These are phyloP conservation scores for Neurospora crassa DNA, from an alignment of 2,329 filamentous ascomycete species.

Conservation along the genomic window DNA sequence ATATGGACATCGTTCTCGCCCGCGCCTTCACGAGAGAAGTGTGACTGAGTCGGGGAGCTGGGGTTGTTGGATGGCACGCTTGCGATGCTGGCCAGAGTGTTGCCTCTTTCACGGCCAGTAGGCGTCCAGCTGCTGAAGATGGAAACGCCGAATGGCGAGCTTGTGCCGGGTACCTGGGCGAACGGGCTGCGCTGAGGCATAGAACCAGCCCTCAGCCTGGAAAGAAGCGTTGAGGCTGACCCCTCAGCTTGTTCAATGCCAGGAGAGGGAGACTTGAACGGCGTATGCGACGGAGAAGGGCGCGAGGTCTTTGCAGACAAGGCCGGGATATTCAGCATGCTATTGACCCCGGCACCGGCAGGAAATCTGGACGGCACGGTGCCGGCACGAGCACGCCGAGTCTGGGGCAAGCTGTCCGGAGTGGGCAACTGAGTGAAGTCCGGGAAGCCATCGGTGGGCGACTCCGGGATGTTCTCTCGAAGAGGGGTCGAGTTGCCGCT, in stretches of 20 bases:
- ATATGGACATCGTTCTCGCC: conserved; percentile 79
- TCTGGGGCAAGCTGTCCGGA: conserved; percentile 55
- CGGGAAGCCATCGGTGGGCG: conserved; percentile 89
- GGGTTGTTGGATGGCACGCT: conserved; percentile 88
- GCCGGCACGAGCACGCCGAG: conserved; percentile 77
- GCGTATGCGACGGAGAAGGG: conserved; percentile 77
- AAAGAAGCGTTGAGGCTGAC: conserved; percentile 65
- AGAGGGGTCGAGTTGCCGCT: conserved; percentile 94
- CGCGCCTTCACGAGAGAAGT: conserved; percentile 75
- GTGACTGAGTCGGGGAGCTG: conserved; percentile 76
- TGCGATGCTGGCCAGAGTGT: conserved; percentile 70
- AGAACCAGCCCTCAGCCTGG: conserved; percentile 80
- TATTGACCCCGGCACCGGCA: conserved; percentile 57
- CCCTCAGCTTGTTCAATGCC: conserved; percentile 40
- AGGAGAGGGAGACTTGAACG: conserved; percentile 63
- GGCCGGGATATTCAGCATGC: conserved; percentile 44
- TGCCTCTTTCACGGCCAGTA: conserved; percentile 68
- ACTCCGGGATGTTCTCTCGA: conserved; percentile 95
- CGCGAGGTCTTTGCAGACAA: conserved; percentile 69
- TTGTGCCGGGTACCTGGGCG: conserved; percentile 41
- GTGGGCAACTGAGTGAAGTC: conserved; percentile 70
- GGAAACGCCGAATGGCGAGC: conserved; percentile 74
- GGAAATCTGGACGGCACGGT: conserved; percentile 95
- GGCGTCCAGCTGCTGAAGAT: conserved; percentile 85
- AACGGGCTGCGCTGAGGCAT: conserved; percentile 83